Percentiles rank a stretch among this genome's conserved stretches.
These are phyloP conservation scores for Gynochthodes officinalis DNA, from an alignment of 257 asterid species.

Conservation along the genomic window DNA sequence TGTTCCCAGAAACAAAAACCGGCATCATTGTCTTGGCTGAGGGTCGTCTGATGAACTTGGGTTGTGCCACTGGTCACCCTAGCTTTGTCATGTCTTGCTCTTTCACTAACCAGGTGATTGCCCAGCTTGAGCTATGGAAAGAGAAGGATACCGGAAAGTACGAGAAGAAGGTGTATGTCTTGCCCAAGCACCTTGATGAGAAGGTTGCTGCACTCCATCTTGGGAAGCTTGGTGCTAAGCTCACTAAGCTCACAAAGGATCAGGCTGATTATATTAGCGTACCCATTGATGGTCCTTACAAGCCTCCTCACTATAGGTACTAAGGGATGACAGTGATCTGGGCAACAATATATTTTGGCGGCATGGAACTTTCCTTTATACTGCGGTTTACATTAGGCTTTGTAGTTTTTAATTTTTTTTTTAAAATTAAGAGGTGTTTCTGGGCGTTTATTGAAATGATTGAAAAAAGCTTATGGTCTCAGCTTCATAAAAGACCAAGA, in stretches of 20 bases:
- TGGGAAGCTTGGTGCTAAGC: constrained; percentile 56
- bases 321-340: constrained; percentile 12
- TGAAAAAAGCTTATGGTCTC: constrained; percentile 13
- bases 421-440: constrained; percentile 16
- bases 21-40: constrained; percentile 55
- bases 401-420: background rate
- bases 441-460: constrained; percentile 3
- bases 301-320: constrained; percentile 61
- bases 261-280: constrained; percentile 53
- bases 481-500: constrained; percentile 17
- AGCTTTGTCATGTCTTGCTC: constrained; percentile 69
- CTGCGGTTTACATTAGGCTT: constrained; percentile 5
- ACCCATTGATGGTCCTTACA: constrained; percentile 63
- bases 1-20: constrained; percentile 42
- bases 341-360: background rate
- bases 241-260: constrained; percentile 46
- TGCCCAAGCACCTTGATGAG: constrained; percentile 62
- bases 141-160: constrained; percentile 46
- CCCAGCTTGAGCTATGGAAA: constrained; percentile 64
- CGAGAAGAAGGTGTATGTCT: constrained; percentile 54
- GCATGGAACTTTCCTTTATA: constrained; percentile 5
- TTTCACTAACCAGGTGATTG: constrained; percentile 63
- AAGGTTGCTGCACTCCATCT: constrained; percentile 66
- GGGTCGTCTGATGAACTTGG: constrained; percentile 69
- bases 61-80: constrained; percentile 64